Percentiles rank a stretch among this genome's conserved stretches.
Evolutionary conservation across 2,329 filamentous ascomycete species (phyloP).

Genomic region (Hypoxylon sp.): DNA sequence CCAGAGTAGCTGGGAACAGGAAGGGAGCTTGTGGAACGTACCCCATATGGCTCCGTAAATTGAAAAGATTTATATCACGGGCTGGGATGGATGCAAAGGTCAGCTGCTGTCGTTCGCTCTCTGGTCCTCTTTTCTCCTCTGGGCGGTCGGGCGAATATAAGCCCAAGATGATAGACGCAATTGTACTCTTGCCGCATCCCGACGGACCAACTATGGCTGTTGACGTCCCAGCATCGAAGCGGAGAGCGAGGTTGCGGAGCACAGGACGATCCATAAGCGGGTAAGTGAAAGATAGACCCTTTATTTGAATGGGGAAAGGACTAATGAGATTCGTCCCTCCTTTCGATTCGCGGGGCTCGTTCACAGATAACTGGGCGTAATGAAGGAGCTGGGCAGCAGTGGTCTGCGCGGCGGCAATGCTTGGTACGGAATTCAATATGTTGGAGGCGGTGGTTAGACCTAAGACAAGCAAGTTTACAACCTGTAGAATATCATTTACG

Average conservation of each 20-base stretch:
- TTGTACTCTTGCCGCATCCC: slow-evolving; percentile 92
- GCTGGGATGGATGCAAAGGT: slow-evolving; percentile 73
- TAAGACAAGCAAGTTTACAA: slow-evolving; percentile 88
- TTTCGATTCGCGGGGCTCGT: slow-evolving; percentile 70
- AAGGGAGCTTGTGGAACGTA: slow-evolving; percentile 80
- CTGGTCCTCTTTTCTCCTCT: neutral
- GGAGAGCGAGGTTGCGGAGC: slow-evolving; percentile 76
- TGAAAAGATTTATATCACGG: slow-evolving; percentile 69
- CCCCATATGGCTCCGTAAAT: slow-evolving; percentile 73
- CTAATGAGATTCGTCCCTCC: slow-evolving; percentile 58
- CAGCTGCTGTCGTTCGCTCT: slow-evolving; percentile 58
- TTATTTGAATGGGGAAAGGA: slow-evolving; percentile 66
- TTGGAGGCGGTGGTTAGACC: slow-evolving; percentile 80
- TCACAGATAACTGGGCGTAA: slow-evolving; percentile 72
- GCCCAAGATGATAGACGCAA: slow-evolving; percentile 80
- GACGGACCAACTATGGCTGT: slow-evolving; percentile 87
- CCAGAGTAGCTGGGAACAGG: slow-evolving; percentile 83
- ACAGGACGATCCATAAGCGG: slow-evolving; percentile 68
- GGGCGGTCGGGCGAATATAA: slow-evolving; percentile 70
- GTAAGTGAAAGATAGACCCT: slow-evolving; percentile 79
- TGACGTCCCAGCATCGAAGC: slow-evolving; percentile 73
- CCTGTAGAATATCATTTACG: slow-evolving; percentile 75
- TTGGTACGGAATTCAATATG: slow-evolving; percentile 82
- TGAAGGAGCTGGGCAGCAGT: slow-evolving; percentile 80
- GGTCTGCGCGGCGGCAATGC: slow-evolving; percentile 81